phyloP scores from a whole-genome alignment of 140 eudicot species.

The Stevia rebaudiana region DNA sequence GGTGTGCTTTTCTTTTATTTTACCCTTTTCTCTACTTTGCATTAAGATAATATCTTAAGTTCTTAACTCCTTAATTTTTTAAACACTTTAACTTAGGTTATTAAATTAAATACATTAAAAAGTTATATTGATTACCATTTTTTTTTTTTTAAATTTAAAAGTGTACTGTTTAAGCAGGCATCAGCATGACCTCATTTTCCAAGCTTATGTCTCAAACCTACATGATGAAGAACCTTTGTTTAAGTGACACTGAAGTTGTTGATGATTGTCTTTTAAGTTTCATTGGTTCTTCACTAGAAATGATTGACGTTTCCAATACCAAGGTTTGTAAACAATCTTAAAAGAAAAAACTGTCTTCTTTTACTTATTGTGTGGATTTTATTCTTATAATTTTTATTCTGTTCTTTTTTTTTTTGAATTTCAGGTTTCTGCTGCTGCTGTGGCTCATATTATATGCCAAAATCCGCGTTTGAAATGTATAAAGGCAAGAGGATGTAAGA shows the following conservation, averaged over 20 bases:
- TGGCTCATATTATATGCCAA: slow-evolving; percentile 41
- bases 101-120: no score
- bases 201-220: slow-evolving; percentile 54
- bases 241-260: slow-evolving; percentile 59
- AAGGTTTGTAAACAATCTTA: slow-evolving; percentile 41
- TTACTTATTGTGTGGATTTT: not conserved
- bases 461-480: slow-evolving; percentile 54
- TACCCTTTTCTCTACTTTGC: no score
- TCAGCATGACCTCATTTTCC: slow-evolving; percentile 34
- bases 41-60: no score
- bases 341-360: not conserved
- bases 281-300: slow-evolving; percentile 58
- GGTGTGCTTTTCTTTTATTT: no score
- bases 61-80: no score
- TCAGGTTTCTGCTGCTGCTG: slow-evolving; percentile 61
- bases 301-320: slow-evolving; percentile 73
- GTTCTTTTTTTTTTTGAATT: slow-evolving; percentile 15
- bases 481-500: slow-evolving; percentile 64
- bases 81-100: no score
- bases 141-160: no score
- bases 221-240: slow-evolving; percentile 59
- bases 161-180: slow-evolving; percentile 42
- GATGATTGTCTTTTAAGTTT: slow-evolving; percentile 54
- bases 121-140: no score
- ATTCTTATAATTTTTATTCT: no score